These are phyloP conservation scores for Teratosphaeria destructans DNA, from an alignment of 2,329 filamentous ascomycete species.

Conservation along the genomic window DNA sequence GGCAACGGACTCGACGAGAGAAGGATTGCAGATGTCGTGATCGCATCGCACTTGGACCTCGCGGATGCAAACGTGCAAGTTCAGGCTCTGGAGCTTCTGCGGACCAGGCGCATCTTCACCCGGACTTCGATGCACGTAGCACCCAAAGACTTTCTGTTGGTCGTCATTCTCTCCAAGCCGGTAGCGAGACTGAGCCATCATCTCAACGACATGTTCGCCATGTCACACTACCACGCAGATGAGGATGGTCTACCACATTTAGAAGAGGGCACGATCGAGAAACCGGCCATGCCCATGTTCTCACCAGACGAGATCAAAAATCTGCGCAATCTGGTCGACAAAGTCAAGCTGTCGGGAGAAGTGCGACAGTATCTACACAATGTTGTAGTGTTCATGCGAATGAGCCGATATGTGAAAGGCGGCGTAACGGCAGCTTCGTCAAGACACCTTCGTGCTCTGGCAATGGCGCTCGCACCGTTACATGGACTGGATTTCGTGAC, in stretches of 20 bases:
- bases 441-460: slow-evolving; percentile 52
- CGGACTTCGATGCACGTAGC: slow-evolving; percentile 62
- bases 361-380: slow-evolving; percentile 79
- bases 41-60: slow-evolving; percentile 68
- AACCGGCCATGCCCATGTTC: slow-evolving; percentile 18
- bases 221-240: slow-evolving; percentile 73
- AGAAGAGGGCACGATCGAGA: slow-evolving; percentile 41
- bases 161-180: slow-evolving; percentile 49
- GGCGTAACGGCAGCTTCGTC: slow-evolving; percentile 72
- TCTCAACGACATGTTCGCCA: slow-evolving; percentile 71
- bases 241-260: slow-evolving; percentile 64
- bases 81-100: slow-evolving; percentile 66
- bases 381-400: slow-evolving; percentile 72
- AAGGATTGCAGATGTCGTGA: slow-evolving; percentile 68
- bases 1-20: slow-evolving; percentile 33
- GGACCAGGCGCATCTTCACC: slow-evolving; percentile 67
- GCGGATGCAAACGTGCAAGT: slow-evolving; percentile 71
- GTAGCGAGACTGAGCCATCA: slow-evolving; percentile 30
- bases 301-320: slow-evolving; percentile 39
- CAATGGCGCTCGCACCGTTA: slow-evolving; percentile 62
- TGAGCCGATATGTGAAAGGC: slow-evolving; percentile 73
- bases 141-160: slow-evolving; percentile 68
- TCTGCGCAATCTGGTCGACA: slow-evolving; percentile 48
- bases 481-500: slow-evolving; percentile 74
- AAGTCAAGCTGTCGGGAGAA: slow-evolving; percentile 61